Base-by-base conservation (phyloP, 495 filamentous ascomycete genomes). In the Venustampulla echinocandica region DNA sequence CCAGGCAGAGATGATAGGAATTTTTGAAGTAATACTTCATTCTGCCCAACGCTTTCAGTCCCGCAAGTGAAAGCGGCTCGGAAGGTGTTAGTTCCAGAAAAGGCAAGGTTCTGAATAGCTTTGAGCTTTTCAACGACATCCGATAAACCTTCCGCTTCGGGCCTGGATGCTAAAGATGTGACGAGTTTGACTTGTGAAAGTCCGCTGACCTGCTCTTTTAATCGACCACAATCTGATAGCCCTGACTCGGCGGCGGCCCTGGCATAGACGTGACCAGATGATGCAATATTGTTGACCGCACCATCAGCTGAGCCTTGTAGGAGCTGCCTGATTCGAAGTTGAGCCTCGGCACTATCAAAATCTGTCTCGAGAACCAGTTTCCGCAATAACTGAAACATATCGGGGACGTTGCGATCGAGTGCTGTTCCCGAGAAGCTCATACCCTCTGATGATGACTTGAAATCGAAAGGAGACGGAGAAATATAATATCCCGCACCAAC, bases 21-120 rank as follows among this genome's bases (percentile, higher is more conserved):
- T 18, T 69, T 73, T 21, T 79, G 69, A 17, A 98, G 62, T n/a
- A 79, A 76, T 10, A 68, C 65, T 52, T 90, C 79, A 59, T 98
- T 98, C 25, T 65, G 68, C 7, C 68, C 54, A 6, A 78, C 71
- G 50, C 80, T 85, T 32, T 85, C 85, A 4, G 64, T 48, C 33
- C 89, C 83, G 58, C 93, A 97, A 1, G 87, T 95, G 40, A 98
- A 68, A n/a, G 92, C 85, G 5, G 81, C 76, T 17, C 90, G 84
- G 30, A 96, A 64, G 37, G 59, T 69, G 9, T 62, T 67, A 15
- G 66, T 69, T 23, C 74, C 73, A 3, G 64, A 56, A 44, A 95
- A 72, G 0, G 85, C 86, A 55, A 87, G 76, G 2, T 72, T 70
- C 61, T 95, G 87, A 44, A 95, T 92, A n/a, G 76, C 62, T 64